phyloP scores from a whole-genome alignment of 306 rosid species.

The Adenanthera pavonina region DNA sequence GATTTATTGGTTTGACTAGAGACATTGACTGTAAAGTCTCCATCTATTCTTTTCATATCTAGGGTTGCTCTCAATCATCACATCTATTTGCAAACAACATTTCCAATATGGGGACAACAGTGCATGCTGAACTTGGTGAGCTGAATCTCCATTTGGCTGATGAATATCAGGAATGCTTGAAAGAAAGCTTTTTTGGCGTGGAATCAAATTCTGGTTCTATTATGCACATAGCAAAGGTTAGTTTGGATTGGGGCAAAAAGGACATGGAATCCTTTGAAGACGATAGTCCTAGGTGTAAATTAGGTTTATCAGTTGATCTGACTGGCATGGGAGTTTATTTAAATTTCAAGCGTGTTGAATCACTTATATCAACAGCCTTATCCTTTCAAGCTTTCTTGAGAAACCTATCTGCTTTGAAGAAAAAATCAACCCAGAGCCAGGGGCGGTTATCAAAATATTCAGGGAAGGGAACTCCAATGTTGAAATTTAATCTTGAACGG shows the following conservation, averaged over 20 bases:
- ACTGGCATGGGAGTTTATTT: constrained; percentile 84
- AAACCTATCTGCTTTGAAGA: constrained; percentile 66
- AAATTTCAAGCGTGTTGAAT: constrained; percentile 79
- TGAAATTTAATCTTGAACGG: constrained; percentile 83
- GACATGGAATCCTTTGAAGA: constrained; percentile 82
- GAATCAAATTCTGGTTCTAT: constrained; percentile 92
- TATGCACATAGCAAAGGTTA: constrained; percentile 84
- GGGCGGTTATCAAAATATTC: constrained; percentile 73
- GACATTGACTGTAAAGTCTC: constrained; percentile 24
- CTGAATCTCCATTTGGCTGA: constrained; percentile 89
- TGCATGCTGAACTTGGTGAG: constrained; percentile 93
- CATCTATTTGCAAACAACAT: constrained; percentile 91
- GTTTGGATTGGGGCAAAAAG: constrained; percentile 94
- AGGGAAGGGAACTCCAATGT: constrained; percentile 75
- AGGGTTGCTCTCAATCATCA: constrained; percentile 95
- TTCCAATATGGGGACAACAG: constrained; percentile 76
- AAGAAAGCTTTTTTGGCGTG: constrained; percentile 83
- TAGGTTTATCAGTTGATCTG: constrained; percentile 82
- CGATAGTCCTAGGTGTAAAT: constrained; percentile 62
- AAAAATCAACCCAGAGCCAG: constrained; percentile 59
- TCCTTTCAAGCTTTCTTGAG: constrained; percentile 76
- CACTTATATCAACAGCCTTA: constrained; percentile 81
- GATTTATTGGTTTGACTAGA: constrained; percentile 21
- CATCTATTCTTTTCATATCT: constrained; percentile 47
- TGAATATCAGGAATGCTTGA: constrained; percentile 91